Base-by-base conservation (phyloP, 768 basidiomycete genomes). In the Lactarius psammicola region DNA sequence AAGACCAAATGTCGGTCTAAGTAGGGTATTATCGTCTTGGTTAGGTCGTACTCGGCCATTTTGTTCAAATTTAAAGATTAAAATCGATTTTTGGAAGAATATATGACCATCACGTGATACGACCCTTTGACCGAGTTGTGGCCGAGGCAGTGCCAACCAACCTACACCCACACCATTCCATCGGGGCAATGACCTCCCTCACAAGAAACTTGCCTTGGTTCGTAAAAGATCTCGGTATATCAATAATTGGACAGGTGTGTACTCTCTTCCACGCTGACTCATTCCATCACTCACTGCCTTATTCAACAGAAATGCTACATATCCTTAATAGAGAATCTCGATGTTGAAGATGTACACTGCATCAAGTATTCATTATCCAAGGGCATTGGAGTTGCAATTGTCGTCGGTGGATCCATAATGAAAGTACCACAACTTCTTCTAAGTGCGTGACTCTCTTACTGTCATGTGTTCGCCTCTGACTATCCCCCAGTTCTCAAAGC, bases 1-100 rank as follows among this genome's bases (percentile, higher is more conserved):
- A 98, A 91, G 44, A 90, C 89, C 34, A 99, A 84, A 82, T 99
- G 97, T 60, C 97, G 86, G 78, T 99, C 97, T 67, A 97, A 81
- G 79, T 93, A 91, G 2, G 94, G 87, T 64, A 98, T 91, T 60
- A 98, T 85, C 63, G 89, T 92, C 76, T 89, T 87, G 18, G 94
- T 91, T 72, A 98, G 86, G 78, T 97, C 94, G 84, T 89, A 84
- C 76, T 95, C 90, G 20, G 93, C 87, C 93, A 92, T 91, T 75
- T 73, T 81, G 51, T 28, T 20, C 13, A 28, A n/a, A 20, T 57
- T 26, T 6, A 13, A 23, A 44, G 44, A 38, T 38, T 38, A 23
- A 56, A 55, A 20, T 3, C 33, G 15, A 34, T 11, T 57, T 36
- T 36, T 5, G 46, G 13, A 31, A 8, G 23, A 58, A 34, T 57